Percentiles rank a stretch among this genome's conserved stretches.
phyloP scores from a whole-genome alignment of 495 filamentous ascomycete species.

The Penicillium herquei region DNA sequence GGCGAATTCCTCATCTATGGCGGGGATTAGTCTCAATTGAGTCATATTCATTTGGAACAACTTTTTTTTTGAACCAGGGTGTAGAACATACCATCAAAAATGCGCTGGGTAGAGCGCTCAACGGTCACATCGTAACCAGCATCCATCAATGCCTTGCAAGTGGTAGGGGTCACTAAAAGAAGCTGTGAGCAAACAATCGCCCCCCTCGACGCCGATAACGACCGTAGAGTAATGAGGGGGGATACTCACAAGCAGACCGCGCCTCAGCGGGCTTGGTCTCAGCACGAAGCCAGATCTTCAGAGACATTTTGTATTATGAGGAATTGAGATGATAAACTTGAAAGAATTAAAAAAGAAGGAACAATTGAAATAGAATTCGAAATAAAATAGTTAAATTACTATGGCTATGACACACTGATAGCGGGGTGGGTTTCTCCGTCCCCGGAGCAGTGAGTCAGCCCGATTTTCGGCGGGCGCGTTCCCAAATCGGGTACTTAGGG shows the following conservation, averaged over 20 bases:
- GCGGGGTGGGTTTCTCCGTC: slow-evolving; percentile 41
- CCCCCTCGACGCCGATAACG: slow-evolving; percentile 6
- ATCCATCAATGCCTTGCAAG: slow-evolving; percentile 73
- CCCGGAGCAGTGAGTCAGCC: slow-evolving; percentile 20
- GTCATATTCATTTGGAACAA: slow-evolving; percentile 1
- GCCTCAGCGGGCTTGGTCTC: slow-evolving; percentile 51
- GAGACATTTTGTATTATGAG: slow-evolving; percentile 31
- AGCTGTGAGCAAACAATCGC: slow-evolving; percentile 12
- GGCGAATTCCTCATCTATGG: slow-evolving; percentile 53
- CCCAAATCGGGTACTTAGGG: slow-evolving; percentile 3
- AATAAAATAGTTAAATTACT: neutral
- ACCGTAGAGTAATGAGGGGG: slow-evolving; percentile 6
- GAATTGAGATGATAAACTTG: slow-evolving; percentile 6
- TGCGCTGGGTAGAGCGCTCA: slow-evolving; percentile 75
- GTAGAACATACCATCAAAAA: slow-evolving; percentile 68
- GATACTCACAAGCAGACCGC: slow-evolving; percentile 45
- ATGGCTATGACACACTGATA: slow-evolving; percentile 34
- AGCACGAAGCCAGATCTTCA: slow-evolving; percentile 48
- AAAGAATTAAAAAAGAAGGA: slow-evolving; percentile 3
- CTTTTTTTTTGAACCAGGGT: neutral
- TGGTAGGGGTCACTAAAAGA: slow-evolving; percentile 59
- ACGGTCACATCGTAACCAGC: slow-evolving; percentile 83
- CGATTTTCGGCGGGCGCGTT: slow-evolving; percentile 1
- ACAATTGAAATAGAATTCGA: slow-evolving; percentile 1
- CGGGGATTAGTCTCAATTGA: slow-evolving; percentile 11